Base-by-base conservation (phyloP, 2,329 filamentous ascomycete species). In the Cytospora piceae region DNA sequence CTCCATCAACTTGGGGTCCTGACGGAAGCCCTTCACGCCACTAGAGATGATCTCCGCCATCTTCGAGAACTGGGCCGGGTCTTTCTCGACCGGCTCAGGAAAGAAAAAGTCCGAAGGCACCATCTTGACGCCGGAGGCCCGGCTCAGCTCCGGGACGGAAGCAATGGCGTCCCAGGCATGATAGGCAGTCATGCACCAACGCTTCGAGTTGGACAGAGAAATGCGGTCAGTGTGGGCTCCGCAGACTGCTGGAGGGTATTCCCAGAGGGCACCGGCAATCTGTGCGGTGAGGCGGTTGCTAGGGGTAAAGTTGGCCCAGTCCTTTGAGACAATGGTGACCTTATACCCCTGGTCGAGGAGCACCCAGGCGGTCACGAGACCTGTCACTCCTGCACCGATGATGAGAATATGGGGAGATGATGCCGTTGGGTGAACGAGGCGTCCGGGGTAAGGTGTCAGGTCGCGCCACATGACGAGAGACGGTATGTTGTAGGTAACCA, bases 231-330 rank as follows among this genome's bases (percentile, higher is more conserved):
- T 78, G 61, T 82, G 78, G 37, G 76, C 73, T 4, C 80, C 80
- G 67, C 80, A 82, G 2, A 78, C 78, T 0, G 78, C 79, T 0
- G 80, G 80, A 31, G 80, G 79, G 60, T 74, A 79, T 67, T 83
- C 79, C 80, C 80, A 82, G 2, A 82, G 73, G 0, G 80, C 80
- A 15, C 79, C 80, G 1, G 79, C 79, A 60, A 82, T 79, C 68
- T 82, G 80, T 0, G 80, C 81, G 1, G 80, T 82, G 39, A 82
- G 69, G 14, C 79, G 79, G 37, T 77, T 70, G 37, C 74, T 70
- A 22, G 73, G 69, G 66, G 65, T 75, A 27, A 68, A 73, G 22
- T 69, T 69, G 34, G 76, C 78, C 79, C 79, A 82, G 49, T 79
- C 74, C 57, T 77, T 78, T 49, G 80, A 77, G 31, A 81, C 55